Evolutionary conservation across 306 rosid species (phyloP).

Genomic region (Corylus americana): DNA sequence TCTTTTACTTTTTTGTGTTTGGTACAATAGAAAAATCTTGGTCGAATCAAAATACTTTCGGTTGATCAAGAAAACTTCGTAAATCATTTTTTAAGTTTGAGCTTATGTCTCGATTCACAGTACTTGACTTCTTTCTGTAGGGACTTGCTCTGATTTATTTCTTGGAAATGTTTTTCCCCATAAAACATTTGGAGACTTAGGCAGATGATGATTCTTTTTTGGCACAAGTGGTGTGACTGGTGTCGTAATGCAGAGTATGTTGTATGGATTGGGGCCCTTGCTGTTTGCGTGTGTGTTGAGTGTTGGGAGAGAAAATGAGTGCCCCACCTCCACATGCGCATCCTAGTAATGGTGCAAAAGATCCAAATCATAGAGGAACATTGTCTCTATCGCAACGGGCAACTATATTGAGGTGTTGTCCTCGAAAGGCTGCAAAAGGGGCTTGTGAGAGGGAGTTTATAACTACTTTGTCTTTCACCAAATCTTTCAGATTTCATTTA

Average conservation of each 20-base stretch:
- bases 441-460: constrained; percentile 6
- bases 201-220: no score
- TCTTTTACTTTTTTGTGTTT: no score
- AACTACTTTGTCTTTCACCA: constrained; percentile 20
- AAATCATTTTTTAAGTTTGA: no score
- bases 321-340: constrained; percentile 37
- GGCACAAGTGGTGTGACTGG: no score
- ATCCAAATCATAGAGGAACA: neutral
- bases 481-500: constrained; percentile 6
- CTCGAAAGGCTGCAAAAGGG: constrained; percentile 30
- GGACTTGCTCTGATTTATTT: no score
- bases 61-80: no score
- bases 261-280: constrained; percentile 31
- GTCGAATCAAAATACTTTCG: no score
- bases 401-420: constrained; percentile 29
- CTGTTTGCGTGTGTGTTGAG: constrained; percentile 13
- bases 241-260: constrained; percentile 6
- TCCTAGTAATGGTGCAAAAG: constrained; percentile 5
- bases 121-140: no score
- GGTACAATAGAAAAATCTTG: no score
- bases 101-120: no score
- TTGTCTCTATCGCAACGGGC: constrained; percentile 30
- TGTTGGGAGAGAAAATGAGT: constrained; percentile 8
- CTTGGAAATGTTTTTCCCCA: no score
- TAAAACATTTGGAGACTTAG: no score